Evolutionary conservation across 306 rosid species (phyloP), one percentile per base, ranked within the genome.

Genomic region (Spatholobus suberectus): DNA sequence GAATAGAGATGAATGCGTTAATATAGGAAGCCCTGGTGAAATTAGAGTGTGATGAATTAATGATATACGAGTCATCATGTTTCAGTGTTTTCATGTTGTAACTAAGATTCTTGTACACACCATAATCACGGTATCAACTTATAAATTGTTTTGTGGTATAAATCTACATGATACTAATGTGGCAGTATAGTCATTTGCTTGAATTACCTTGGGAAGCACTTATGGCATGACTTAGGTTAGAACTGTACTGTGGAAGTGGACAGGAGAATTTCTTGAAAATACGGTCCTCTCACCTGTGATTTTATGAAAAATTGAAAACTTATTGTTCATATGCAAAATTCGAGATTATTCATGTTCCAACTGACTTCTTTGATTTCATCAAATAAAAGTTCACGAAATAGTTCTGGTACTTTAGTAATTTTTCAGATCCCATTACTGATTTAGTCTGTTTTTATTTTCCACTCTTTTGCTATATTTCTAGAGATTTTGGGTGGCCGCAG

Each of bases 401-500:
- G 62, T 44, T 82, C 38, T 59, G 62, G 82, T 9, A 73, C 18
- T 61, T 59, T 69, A 37, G 55, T 38, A 38, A 23, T 35, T 57
- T 61, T 14, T 80, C 43, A 72, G 46, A 35, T 78, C 43, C 7
- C 18, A 24, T 14, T 82, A 23, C 43, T 52, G 23, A 71, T 71
- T 70, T 29, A 21, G 20, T 61, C n/a, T 51, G 38, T n/a, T 83
- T 52, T 40, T 47, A 78, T 66, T 78, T 73, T 23, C 23, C 73
- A 23, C 21, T 40, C 52, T 52, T 26, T 87, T 51, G 40, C 52
- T 75, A 20, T 79, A 23, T 71, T 77, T 72, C 75, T 84, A 94
- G 98, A 91, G 97, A 94, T 88, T 87, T 90, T 79, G 98, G 98
- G 57, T 77, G 92, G 97, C 94, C 90, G 81, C 98, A 92, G 78